Conservation (phyloP, 345 rosid genomes). For the Euphorbia pulcherrima region DNA sequence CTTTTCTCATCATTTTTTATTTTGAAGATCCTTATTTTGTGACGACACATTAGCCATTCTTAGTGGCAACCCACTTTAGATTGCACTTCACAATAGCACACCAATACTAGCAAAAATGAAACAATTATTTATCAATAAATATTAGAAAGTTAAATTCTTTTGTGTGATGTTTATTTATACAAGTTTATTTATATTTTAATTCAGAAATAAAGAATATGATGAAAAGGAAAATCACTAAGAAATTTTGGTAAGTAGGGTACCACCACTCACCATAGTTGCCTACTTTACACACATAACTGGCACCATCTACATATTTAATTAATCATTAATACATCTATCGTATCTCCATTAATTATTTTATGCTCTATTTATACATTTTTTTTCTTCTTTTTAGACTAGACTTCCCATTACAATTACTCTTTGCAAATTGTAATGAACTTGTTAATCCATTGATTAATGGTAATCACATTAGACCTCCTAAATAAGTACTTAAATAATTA, state of each 20-base stretch:
- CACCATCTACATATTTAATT: conserved; percentile 15
- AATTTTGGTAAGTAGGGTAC: conserved; percentile 32
- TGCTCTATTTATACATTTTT: no score
- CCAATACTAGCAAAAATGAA: not conserved
- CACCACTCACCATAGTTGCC: conserved; percentile 21
- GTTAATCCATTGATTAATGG: no score
- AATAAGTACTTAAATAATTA: no score
- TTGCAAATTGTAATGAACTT: no score
- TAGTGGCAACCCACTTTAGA: conserved; percentile 44
- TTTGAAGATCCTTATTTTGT: conserved; percentile 8
- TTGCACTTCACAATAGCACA: conserved; percentile 38
- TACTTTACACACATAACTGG: conserved; percentile 25
- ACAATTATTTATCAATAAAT: no score
- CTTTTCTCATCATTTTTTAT: not conserved
- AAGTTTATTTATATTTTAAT: no score
- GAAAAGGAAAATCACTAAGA: conserved; percentile 39
- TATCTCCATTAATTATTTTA: no score
- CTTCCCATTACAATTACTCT: no score
- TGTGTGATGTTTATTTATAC: conserved; percentile 40
- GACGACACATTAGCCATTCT: conserved; percentile 35
- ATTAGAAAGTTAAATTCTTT: conserved; percentile 21
- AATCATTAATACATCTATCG: no score
- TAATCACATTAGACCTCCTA: no score
- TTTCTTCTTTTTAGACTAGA: no score
- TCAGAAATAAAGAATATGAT: conserved; percentile 21